These are phyloP conservation scores for Amesomyces nigricolor DNA, from an alignment of 2,329 filamentous ascomycete genomes.

Conservation along the genomic window DNA sequence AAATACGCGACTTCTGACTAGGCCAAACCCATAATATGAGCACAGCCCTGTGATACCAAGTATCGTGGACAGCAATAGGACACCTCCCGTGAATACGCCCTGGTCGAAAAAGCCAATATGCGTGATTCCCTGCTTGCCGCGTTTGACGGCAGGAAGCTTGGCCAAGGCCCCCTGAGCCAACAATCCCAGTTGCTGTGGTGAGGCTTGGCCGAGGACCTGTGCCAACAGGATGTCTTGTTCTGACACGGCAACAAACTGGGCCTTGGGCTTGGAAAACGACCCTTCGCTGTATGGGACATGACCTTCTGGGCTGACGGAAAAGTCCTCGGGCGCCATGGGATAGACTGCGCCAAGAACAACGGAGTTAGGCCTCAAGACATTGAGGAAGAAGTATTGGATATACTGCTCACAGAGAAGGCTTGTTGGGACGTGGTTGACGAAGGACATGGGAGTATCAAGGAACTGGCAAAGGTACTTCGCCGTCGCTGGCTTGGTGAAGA, in stretches of 20 bases:
- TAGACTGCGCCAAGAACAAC: background rate
- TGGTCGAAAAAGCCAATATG: conserved; percentile 4
- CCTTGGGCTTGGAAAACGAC: background rate
- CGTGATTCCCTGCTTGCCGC: background rate
- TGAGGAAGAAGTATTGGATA: background rate
- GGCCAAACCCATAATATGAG: conserved; percentile 3
- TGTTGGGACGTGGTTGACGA: conserved; percentile 8
- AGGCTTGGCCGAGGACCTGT: background rate
- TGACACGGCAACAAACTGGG: background rate
- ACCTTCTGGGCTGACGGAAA: background rate
- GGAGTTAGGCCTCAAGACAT: background rate
- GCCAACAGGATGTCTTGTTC: background rate
- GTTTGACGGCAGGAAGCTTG: background rate
- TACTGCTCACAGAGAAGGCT: conserved; percentile 1
- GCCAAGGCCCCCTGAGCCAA: background rate
- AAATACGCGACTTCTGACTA: background rate
- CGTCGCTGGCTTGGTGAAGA: conserved; percentile 5
- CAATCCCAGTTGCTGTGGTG: background rate
- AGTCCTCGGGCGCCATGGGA: background rate
- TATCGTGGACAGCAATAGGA: background rate
- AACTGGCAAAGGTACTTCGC: conserved; percentile 11
- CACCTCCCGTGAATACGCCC: background rate
- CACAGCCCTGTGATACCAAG: conserved; percentile 1
- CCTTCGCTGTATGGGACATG: background rate
- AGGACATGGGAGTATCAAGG: conserved; percentile 1